Evolutionary conservation across 129 eudicot genomes (phyloP), one percentile per base, ranked within the genome.

Genomic region (Calendula officinalis): DNA sequence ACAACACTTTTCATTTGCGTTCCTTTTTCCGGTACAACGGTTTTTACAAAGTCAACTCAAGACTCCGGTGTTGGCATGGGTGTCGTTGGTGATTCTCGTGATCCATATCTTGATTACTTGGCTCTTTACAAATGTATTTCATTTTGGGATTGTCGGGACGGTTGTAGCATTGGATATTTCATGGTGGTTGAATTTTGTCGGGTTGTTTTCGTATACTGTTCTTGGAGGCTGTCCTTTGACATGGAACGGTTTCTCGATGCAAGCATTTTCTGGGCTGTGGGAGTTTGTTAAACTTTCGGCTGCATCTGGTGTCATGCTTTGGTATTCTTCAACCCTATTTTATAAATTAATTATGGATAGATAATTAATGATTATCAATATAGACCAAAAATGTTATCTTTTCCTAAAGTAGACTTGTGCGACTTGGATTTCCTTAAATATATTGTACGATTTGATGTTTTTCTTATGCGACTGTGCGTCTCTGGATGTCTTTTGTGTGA

Each of bases 241-340:
- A 34, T 91, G 97, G 97, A 75, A 62, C 8, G 95, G 98, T 13
- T 87, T 87, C 65, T 91, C 98, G 4, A 12, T 72, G 42, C 72
- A 91, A 62, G 98, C 98, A 1, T 87, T 91, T 62, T 72, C 90
- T 5, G 98, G 94, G 7, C 73, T 91, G 16, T 80, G 86, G 88
- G 98, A 91, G 10, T 91, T 91, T 62, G 14, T 87, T 16, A 84
- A 78, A 55, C 80, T 91, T 34, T 91, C 98, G 12, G 86, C 83
- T 46, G 86, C 98, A 8, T 82, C 98, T 1, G 98, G 98, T 2
- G 86, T 91, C 77, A 91, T 91, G 98, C 86, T 91, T 3, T 87
- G 96, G 98, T 91, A 89, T 3, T 15, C 1, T 41, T 69, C n/a
- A 14, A 38, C 32, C 38, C 32, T 57, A 7, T 8, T 46, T 17